Conservation (phyloP, 768 basidiomycete genomes). For the Tulasnella sp. region DNA sequence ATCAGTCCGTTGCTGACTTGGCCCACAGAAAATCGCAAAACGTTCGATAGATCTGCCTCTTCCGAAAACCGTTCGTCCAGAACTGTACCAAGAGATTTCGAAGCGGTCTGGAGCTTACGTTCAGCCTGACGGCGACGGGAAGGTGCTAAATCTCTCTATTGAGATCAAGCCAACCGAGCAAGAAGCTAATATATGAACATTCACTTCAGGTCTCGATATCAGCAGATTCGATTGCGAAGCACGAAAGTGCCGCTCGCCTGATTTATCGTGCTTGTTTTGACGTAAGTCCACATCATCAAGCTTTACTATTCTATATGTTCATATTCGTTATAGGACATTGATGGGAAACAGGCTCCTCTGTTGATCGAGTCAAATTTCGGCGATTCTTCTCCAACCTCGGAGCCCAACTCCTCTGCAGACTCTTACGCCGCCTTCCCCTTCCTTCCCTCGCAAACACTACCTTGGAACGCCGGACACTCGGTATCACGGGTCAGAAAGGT, state of each 20-base stretch:
- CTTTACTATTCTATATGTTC: not conserved
- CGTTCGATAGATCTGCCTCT: not conserved
- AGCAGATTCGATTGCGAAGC: not conserved
- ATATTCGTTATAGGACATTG: not conserved
- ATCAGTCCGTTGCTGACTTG: not conserved
- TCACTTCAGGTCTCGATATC: not conserved
- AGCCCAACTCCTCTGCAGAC: not conserved
- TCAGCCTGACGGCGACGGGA: not conserved
- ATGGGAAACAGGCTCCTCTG: not conserved
- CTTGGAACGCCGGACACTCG: conserved; percentile 1
- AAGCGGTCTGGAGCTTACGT: not conserved
- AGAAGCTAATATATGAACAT: not conserved
- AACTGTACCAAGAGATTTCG: not conserved
- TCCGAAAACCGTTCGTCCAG: not conserved
- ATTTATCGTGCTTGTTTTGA: not conserved
- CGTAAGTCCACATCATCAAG: not conserved
- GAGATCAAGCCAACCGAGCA: not conserved
- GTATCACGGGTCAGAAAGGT: not conserved
- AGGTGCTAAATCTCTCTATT: not conserved
- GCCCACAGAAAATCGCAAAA: not conserved
- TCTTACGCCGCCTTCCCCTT: conserved; percentile 1
- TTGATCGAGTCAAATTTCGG: not conserved
- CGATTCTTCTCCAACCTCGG: not conserved
- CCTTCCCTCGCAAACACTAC: not conserved
- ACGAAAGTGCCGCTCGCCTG: not conserved